Conservation (phyloP, 2,329 filamentous ascomycete species). For the Pleurostoma richardsiae region DNA sequence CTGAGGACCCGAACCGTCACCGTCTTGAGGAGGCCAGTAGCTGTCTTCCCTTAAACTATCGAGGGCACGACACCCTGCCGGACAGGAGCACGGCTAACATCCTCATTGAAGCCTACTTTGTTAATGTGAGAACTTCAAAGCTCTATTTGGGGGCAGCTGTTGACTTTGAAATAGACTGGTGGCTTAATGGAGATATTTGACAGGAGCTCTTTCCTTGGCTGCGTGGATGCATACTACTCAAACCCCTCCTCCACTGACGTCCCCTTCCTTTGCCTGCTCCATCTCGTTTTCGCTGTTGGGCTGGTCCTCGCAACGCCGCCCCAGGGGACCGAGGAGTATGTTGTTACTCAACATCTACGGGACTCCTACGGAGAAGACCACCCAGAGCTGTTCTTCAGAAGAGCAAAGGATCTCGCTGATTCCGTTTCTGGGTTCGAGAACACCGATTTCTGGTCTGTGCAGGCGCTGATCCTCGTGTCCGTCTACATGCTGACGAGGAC, state of each 20-base stretch:
- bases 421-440: slow-evolving; percentile 49
- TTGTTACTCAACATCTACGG: slow-evolving; percentile 43
- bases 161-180: slow-evolving; percentile 40
- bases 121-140: slow-evolving; percentile 39
- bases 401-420: slow-evolving; percentile 47
- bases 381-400: slow-evolving; percentile 59
- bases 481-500: slow-evolving; percentile 59
- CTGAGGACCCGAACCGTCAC: slow-evolving; percentile 49
- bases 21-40: slow-evolving; percentile 52
- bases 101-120: slow-evolving; percentile 55
- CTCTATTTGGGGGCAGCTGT: background rate
- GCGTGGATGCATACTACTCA: slow-evolving; percentile 47
- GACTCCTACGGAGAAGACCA: slow-evolving; percentile 40
- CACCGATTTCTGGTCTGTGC: slow-evolving; percentile 60
- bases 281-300: slow-evolving; percentile 59
- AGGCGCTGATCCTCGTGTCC: slow-evolving; percentile 58
- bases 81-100: slow-evolving; percentile 48
- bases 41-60: slow-evolving; percentile 36
- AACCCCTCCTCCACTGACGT: slow-evolving; percentile 45
- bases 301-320: slow-evolving; percentile 50
- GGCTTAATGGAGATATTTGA: slow-evolving; percentile 59
- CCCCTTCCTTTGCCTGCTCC: slow-evolving; percentile 53
- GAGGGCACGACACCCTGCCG: slow-evolving; percentile 48
- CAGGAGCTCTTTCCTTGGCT: slow-evolving; percentile 39
- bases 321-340: slow-evolving; percentile 42